These are phyloP conservation scores for Botrytis porri DNA, from an alignment of 2,329 filamentous ascomycete species.

Conservation along the genomic window DNA sequence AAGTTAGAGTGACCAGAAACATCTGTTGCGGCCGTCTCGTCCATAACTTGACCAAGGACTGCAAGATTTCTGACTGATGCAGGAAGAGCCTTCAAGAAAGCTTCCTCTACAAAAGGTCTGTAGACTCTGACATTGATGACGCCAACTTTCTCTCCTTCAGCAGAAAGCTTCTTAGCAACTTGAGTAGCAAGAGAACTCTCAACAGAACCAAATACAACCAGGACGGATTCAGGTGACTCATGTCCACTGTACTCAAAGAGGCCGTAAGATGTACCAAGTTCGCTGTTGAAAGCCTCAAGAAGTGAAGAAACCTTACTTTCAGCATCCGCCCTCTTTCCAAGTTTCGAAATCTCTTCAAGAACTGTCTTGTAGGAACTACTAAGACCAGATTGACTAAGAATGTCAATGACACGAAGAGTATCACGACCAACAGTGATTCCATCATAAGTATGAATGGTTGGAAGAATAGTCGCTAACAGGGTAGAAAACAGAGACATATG, in stretches of 20 bases:
- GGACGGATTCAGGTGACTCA: slow-evolving; percentile 70
- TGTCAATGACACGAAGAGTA: slow-evolving; percentile 77
- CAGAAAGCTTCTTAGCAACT: slow-evolving; percentile 69
- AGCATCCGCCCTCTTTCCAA: slow-evolving; percentile 67
- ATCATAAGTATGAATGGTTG: slow-evolving; percentile 86
- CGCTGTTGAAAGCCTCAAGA: slow-evolving; percentile 75
- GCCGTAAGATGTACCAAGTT: slow-evolving; percentile 89
- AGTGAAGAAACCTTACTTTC: slow-evolving; percentile 71
- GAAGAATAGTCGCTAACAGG: slow-evolving; percentile 71
- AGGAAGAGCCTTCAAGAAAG: slow-evolving; percentile 80
- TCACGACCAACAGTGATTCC: slow-evolving; percentile 80
- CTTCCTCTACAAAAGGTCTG: slow-evolving; percentile 91
- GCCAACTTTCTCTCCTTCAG: slow-evolving; percentile 74
- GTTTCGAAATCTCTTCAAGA: slow-evolving; percentile 56
- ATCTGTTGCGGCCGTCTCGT: slow-evolving; percentile 71
- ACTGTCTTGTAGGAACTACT: slow-evolving; percentile 67
- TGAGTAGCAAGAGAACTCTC: slow-evolving; percentile 85
- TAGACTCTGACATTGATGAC: slow-evolving; percentile 91
- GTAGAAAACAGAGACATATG: slow-evolving; percentile 93
- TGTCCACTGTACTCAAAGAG: slow-evolving; percentile 95
- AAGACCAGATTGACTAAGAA: slow-evolving; percentile 69
- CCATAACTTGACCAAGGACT: slow-evolving; percentile 84
- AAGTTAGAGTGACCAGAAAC: slow-evolving; percentile 76
- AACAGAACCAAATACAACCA: slow-evolving; percentile 89
- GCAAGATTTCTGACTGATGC: slow-evolving; percentile 71